These are phyloP conservation scores for Typha latifolia DNA, from an alignment of 176 grass and related monocot species.

Conservation along the genomic window DNA sequence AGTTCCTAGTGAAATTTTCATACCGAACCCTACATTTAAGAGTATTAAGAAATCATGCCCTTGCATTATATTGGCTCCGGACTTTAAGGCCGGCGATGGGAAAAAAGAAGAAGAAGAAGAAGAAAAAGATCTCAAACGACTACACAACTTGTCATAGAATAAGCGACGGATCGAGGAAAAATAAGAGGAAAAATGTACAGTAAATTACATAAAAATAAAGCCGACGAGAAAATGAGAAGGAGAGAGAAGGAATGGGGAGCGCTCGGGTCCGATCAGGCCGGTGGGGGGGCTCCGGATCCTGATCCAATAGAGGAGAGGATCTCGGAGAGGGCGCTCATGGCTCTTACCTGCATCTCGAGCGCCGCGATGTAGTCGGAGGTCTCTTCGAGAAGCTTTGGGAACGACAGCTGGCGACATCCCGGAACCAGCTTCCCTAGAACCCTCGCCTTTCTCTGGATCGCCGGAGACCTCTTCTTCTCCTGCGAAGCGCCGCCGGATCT, in stretches of 20 bases:
- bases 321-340: conserved; percentile 68
- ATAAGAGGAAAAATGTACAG: neutral
- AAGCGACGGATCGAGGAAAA: neutral
- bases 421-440: conserved; percentile 71
- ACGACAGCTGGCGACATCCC: conserved; percentile 64
- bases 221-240: neutral
- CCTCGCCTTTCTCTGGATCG: conserved; percentile 47
- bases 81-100: too few species aligned
- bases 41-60: too few species aligned
- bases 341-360: conserved; percentile 92
- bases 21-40: too few species aligned
- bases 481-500: neutral
- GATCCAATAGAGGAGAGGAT: conserved; percentile 28
- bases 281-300: conserved; percentile 9
- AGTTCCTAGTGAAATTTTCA: too few species aligned
- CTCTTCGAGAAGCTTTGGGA: conserved; percentile 58
- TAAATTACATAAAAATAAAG: conserved; percentile 1
- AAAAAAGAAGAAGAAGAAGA: too few species aligned
- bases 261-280: conserved; percentile 14
- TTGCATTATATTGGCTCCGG: too few species aligned
- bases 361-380: conserved; percentile 75
- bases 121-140: neutral
- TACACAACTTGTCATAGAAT: neutral
- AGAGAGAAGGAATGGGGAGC: neutral
- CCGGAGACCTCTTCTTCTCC: conserved; percentile 17